These are phyloP conservation scores for Lanzia echinophila DNA, from an alignment of 2,329 filamentous ascomycete species.

Conservation along the genomic window DNA sequence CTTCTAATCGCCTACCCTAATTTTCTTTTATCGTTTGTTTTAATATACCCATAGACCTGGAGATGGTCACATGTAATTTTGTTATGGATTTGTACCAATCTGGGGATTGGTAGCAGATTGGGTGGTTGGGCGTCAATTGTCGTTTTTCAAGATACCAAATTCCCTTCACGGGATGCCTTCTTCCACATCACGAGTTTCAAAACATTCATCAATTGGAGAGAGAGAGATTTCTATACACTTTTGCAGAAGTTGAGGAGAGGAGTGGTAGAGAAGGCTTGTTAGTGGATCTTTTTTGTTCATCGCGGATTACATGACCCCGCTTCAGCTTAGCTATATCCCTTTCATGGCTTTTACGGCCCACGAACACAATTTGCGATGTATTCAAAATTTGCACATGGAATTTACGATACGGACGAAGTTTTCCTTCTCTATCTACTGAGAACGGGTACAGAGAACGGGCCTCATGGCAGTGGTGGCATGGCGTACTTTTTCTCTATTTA, in stretches of 20 bases:
- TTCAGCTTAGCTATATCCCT: too few relatives aligned
- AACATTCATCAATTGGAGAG: neutral
- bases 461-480: neutral
- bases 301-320: too few relatives aligned
- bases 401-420: neutral
- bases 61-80: conserved; percentile 27
- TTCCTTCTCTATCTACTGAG: neutral
- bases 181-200: neutral
- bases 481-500: neutral
- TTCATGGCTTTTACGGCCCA: too few relatives aligned
- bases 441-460: neutral
- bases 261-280: too few relatives aligned
- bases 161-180: conserved; percentile 1
- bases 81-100: conserved; percentile 16
- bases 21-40: conserved; percentile 11
- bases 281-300: too few relatives aligned
- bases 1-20: conserved; percentile 26
- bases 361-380: neutral
- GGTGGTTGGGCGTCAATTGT: conserved; percentile 7
- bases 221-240: neutral
- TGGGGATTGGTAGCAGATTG: conserved; percentile 1
- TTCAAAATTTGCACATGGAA: neutral
- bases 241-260: too few relatives aligned
- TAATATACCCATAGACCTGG: conserved; percentile 22
- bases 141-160: conserved; percentile 8